phyloP scores from a whole-genome alignment of 208 protist species.

The Wallacemonas sp. region DNA sequence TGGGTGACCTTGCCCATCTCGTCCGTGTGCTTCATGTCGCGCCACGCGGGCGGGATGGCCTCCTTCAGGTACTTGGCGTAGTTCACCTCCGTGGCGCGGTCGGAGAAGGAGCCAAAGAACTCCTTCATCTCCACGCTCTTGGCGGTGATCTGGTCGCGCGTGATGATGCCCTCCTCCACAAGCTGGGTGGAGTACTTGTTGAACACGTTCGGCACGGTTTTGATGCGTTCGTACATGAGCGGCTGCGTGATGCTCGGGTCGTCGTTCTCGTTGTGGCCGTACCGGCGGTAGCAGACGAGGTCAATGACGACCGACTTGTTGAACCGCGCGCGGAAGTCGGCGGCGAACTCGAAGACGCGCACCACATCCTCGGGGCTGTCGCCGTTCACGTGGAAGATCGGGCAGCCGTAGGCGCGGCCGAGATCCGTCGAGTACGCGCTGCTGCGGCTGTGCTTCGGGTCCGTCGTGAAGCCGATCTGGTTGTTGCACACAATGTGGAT shows the following conservation, averaged over 20 bases:
- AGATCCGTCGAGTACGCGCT: slow-evolving; percentile 98
- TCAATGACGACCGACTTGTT: slow-evolving; percentile 96
- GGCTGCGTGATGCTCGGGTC: slow-evolving; percentile 98
- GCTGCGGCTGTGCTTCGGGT: slow-evolving; percentile 94
- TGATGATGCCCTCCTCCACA: slow-evolving; percentile 79
- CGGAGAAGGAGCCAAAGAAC: slow-evolving; percentile 78
- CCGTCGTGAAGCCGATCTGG: slow-evolving; percentile 99
- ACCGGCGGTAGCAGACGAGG: slow-evolving; percentile 96
- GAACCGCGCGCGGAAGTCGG: slow-evolving; percentile 93
- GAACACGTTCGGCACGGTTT: slow-evolving; percentile 84
- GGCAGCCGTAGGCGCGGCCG: slow-evolving; percentile 93
- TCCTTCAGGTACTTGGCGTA: slow-evolving; percentile 86
- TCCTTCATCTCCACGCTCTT: slow-evolving; percentile 78
- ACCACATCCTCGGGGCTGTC: slow-evolving; percentile 96
- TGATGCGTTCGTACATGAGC: slow-evolving; percentile 95
- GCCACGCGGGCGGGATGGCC: slow-evolving; percentile 70
- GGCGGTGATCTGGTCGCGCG: slow-evolving; percentile 54
- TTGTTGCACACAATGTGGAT: slow-evolving; percentile 99
- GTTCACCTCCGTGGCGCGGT: slow-evolving; percentile 58
- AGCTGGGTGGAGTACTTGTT: slow-evolving; percentile 80
- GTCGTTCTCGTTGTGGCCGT: slow-evolving; percentile 98
- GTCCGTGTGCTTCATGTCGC: slow-evolving; percentile 80
- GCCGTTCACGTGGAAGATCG: slow-evolving; percentile 98
- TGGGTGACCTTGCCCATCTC: slow-evolving; percentile 62
- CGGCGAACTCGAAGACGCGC: slow-evolving; percentile 90